Evolutionary conservation across 352 stramenopile species (phyloP).

Genomic region (Phytophthora nicotianae): DNA sequence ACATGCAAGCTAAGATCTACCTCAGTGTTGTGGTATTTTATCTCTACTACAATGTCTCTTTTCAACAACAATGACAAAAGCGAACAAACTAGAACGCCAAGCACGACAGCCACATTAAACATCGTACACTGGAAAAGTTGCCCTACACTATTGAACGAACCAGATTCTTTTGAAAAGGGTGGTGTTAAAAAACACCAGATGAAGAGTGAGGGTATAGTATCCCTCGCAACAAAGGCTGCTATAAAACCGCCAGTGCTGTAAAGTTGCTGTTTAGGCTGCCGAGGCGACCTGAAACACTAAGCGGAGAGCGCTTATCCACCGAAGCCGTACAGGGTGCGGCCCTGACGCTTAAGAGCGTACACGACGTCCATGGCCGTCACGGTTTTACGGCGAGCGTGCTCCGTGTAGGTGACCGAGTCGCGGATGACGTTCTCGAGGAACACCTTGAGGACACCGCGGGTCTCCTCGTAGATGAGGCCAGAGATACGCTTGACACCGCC

Average conservation of each 20-base stretch:
- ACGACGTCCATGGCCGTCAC: conserved; percentile 99
- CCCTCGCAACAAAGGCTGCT: conserved; percentile 8
- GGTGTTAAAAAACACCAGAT: conserved; percentile 57
- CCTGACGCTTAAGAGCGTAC: conserved; percentile 97
- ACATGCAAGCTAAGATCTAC: too few species aligned
- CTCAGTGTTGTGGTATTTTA: too few species aligned
- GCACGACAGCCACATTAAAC: too few species aligned
- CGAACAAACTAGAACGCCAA: too few species aligned
- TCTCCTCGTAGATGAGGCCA: conserved; percentile 99
- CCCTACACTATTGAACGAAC: conserved; percentile 9
- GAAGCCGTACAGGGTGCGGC: conserved; percentile 95
- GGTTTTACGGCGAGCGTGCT: conserved; percentile 96
- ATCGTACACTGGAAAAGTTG: too few species aligned
- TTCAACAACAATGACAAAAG: too few species aligned
- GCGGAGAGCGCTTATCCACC: conserved; percentile 65
- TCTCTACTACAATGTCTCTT: too few species aligned
- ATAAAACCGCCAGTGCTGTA: conserved; percentile 1
- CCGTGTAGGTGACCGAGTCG: conserved; percentile 96
- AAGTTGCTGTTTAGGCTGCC: conserved; percentile 29
- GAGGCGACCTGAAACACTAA: conserved; percentile 70
- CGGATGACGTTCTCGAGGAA: conserved; percentile 99
- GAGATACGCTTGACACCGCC: conserved; percentile 98
- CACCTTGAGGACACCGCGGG: conserved; percentile 97
- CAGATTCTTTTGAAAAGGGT: conserved; percentile 36
- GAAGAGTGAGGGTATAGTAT: conserved; percentile 13